Evolutionary conservation across 805 yeast species (phyloP).

Genomic region (Cephaloascus fragrans): DNA sequence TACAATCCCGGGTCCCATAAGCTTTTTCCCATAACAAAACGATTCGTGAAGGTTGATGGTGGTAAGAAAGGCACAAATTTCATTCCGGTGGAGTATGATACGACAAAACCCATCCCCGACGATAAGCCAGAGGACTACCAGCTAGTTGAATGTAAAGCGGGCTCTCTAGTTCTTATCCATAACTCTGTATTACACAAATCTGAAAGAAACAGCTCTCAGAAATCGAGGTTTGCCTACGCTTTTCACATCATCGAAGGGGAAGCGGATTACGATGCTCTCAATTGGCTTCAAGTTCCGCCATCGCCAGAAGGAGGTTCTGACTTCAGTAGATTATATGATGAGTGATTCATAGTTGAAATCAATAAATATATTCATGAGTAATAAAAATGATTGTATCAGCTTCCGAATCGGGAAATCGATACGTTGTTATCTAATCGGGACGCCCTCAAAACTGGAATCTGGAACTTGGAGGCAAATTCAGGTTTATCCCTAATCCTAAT

Average conservation of each 20-base stretch:
- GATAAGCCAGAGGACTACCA: slow-evolving; percentile 32
- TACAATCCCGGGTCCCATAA: slow-evolving; percentile 67
- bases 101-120: slow-evolving; percentile 8
- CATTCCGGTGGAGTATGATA: slow-evolving; percentile 20
- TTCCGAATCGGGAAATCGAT: no score
- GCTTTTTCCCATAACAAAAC: slow-evolving; percentile 40
- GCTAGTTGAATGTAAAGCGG: slow-evolving; percentile 56
- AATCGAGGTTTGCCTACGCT: slow-evolving; percentile 67
- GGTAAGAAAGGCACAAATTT: slow-evolving; percentile 51
- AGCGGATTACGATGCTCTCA: slow-evolving; percentile 47
- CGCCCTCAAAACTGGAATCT: no score
- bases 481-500: no score
- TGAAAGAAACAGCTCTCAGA: slow-evolving; percentile 42
- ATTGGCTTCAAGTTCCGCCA: slow-evolving; percentile 76
- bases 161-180: slow-evolving; percentile 61
- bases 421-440: no score
- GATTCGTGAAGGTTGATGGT: slow-evolving; percentile 49
- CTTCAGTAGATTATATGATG: slow-evolving; percentile 36
- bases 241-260: slow-evolving; percentile 71
- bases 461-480: no score
- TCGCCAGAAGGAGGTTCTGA: slow-evolving; percentile 44
- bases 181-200: slow-evolving; percentile 67
- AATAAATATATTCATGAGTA: no score
- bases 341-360: slow-evolving; percentile 1
- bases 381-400: no score